Percentiles rank a stretch among this genome's conserved stretches.
phyloP scores from a whole-genome alignment of 371 early-diverging fungal genomes.

The Dentiscutata heterogama region DNA sequence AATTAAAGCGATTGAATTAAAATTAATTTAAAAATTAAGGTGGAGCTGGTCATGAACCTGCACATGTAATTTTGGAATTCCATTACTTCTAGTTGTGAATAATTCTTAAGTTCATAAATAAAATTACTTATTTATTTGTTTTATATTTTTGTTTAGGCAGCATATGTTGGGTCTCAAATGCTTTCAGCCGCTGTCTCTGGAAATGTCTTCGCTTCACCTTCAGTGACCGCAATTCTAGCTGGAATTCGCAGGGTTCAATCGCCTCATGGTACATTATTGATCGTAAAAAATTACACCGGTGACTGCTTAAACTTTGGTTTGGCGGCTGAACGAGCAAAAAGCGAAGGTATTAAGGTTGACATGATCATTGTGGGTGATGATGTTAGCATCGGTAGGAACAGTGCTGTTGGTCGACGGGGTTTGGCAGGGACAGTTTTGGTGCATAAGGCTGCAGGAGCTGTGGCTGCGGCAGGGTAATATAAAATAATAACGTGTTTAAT shows the following conservation, averaged over 20 bases:
- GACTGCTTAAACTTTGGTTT: constrained; percentile 83
- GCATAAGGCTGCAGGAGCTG: constrained; percentile 80
- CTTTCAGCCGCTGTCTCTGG: constrained; percentile 85
- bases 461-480: constrained; percentile 66
- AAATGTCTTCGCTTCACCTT: constrained; percentile 86
- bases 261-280: constrained; percentile 74
- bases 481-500: background rate
- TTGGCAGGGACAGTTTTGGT: constrained; percentile 84
- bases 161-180: constrained; percentile 79
- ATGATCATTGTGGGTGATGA: constrained; percentile 87
- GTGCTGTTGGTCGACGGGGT: constrained; percentile 81
- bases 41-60: constrained; percentile 88
- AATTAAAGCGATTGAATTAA: background rate
- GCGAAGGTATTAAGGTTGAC: constrained; percentile 71
- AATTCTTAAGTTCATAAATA: background rate
- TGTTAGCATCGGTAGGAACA: constrained; percentile 73
- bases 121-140: background rate
- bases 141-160: constrained; percentile 54
- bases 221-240: constrained; percentile 75
- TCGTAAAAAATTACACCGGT: constrained; percentile 91
- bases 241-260: constrained; percentile 73
- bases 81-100: background rate
- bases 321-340: constrained; percentile 82
- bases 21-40: constrained; percentile 27
- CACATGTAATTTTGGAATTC: constrained; percentile 55